Evolutionary conservation across 1,284 basidiomycete species (phyloP).

Genomic region (Mycena sp.): DNA sequence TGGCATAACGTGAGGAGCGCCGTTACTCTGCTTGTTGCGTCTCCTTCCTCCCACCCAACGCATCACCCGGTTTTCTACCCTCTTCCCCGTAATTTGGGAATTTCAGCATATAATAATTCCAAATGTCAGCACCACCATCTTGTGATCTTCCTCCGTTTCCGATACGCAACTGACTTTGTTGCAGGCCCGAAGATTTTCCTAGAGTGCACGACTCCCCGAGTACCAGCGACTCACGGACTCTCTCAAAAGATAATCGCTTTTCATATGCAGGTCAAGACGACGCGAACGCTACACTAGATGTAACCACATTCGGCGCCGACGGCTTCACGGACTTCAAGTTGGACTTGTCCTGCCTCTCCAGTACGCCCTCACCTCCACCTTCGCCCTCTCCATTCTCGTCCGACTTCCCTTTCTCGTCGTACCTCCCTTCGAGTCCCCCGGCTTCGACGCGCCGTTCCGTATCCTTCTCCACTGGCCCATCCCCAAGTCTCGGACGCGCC

Average conservation of each 20-base stretch:
- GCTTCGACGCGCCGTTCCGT: conserved; percentile 38
- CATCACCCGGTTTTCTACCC: conserved; percentile 1
- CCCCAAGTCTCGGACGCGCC: conserved; percentile 6
- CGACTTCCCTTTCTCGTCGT: conserved; percentile 42
- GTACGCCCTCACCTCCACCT: conserved; percentile 44
- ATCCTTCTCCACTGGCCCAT: conserved; percentile 23
- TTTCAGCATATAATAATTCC: conserved; percentile 7
- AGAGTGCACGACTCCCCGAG: conserved; percentile 17
- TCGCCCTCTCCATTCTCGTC: conserved; percentile 42
- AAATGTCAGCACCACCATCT: background rate
- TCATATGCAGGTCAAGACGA: conserved; percentile 11
- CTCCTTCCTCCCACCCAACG: conserved; percentile 10
- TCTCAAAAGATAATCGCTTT: conserved; percentile 20
- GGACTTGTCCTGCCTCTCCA: conserved; percentile 52
- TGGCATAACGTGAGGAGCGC: conserved; percentile 19
- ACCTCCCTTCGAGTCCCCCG: conserved; percentile 44
- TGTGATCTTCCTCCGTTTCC: background rate
- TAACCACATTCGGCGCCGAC: conserved; percentile 36
- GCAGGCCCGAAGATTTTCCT: conserved; percentile 19
- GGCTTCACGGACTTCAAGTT: conserved; percentile 55
- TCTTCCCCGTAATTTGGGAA: background rate
- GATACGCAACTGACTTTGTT: conserved; percentile 7
- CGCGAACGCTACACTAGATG: conserved; percentile 25
- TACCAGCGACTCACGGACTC: conserved; percentile 22
- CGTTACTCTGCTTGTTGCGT: conserved; percentile 24